Conservation (phyloP, 2,329 filamentous ascomycete species). For the Alternaria incomplexa region DNA sequence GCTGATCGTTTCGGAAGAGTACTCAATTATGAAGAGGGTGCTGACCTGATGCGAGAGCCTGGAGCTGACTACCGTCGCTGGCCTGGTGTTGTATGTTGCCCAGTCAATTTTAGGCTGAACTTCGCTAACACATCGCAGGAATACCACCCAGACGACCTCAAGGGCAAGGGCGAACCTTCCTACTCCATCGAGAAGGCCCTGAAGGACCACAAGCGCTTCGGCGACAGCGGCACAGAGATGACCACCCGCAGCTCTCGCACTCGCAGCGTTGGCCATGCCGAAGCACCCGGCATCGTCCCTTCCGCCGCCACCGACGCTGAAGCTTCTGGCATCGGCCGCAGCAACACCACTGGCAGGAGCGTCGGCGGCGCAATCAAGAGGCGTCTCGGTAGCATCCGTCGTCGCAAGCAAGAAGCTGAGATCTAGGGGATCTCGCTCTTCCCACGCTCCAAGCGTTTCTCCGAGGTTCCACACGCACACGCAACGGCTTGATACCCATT, state of each 20-base stretch:
- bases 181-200: slow-evolving; percentile 73
- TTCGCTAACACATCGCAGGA: slow-evolving; percentile 41
- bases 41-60: slow-evolving; percentile 82
- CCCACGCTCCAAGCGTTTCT: background rate
- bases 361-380: slow-evolving; percentile 53
- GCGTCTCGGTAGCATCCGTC: slow-evolving; percentile 55
- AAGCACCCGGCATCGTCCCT: slow-evolving; percentile 28
- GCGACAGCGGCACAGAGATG: slow-evolving; percentile 53
- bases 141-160: slow-evolving; percentile 78
- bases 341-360: slow-evolving; percentile 47
- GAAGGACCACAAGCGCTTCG: slow-evolving; percentile 62
- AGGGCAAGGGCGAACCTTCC: slow-evolving; percentile 81
- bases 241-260: slow-evolving; percentile 45
- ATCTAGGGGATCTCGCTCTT: slow-evolving; percentile 22
- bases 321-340: slow-evolving; percentile 35
- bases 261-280: slow-evolving; percentile 44
- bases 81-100: slow-evolving; percentile 71
- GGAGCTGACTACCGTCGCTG: slow-evolving; percentile 82
- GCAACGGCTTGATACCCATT: background rate
- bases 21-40: slow-evolving; percentile 84
- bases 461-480: background rate
- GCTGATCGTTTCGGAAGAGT: slow-evolving; percentile 70
- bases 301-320: slow-evolving; percentile 39
- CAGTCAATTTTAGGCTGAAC: background rate
- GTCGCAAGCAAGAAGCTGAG: slow-evolving; percentile 38